These are phyloP conservation scores for Camelina laxa DNA, from an alignment of 345 rosid genomes.

Conservation along the genomic window DNA sequence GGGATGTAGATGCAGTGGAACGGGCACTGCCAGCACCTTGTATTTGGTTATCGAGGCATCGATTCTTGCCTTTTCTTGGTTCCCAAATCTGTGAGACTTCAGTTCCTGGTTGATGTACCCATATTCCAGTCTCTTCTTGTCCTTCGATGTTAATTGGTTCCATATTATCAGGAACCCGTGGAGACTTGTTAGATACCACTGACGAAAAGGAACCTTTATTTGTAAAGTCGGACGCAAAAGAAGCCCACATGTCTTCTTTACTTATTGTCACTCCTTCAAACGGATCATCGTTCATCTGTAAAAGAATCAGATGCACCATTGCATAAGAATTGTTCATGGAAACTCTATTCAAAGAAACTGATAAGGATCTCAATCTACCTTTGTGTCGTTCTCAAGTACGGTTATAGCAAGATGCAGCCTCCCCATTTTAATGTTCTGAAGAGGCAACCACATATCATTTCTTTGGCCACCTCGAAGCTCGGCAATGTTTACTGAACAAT, in stretches of 20 bases:
- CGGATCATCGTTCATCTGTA: constrained; percentile 46
- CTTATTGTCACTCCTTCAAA: constrained; percentile 46
- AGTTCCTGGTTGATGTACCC: constrained; percentile 88
- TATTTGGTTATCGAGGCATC: constrained; percentile 54
- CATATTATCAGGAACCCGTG: constrained; percentile 57
- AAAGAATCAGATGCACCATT: constrained; percentile 27
- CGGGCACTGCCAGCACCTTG: constrained; percentile 36
- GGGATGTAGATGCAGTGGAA: constrained; percentile 48
- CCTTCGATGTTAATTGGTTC: constrained; percentile 87
- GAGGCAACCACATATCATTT: constrained; percentile 90
- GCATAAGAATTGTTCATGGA: constrained; percentile 20
- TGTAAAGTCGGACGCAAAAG: constrained; percentile 46
- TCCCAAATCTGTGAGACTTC: constrained; percentile 80
- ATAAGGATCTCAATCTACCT: constrained; percentile 51
- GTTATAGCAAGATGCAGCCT: constrained; percentile 84
- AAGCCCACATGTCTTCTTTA: constrained; percentile 52
- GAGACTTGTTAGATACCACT: constrained; percentile 52
- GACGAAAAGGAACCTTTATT: constrained; percentile 58
- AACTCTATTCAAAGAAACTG: not conserved
- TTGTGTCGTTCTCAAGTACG: constrained; percentile 55
- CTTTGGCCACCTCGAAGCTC: constrained; percentile 75
- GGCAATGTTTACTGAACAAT: constrained; percentile 62
- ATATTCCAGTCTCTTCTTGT: constrained; percentile 71
- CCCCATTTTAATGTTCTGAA: constrained; percentile 76
- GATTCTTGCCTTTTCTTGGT: constrained; percentile 78